Evolutionary conservation across 768 basidiomycete species (phyloP), one percentile per base, ranked within the genome.

Genomic region (Leccinum barrowsii): DNA sequence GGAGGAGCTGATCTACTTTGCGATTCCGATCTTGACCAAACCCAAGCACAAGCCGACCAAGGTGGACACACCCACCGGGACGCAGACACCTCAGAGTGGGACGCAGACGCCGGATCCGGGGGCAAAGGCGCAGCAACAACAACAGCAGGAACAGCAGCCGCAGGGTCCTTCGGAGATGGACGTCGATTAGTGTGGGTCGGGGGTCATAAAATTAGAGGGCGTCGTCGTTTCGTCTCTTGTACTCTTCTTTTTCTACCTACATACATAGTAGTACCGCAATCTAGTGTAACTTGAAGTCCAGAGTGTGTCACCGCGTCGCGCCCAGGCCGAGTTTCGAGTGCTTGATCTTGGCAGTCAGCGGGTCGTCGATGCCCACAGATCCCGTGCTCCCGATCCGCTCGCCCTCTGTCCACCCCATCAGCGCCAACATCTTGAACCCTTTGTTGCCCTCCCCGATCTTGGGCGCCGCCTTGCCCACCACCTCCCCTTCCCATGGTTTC

Each of bases 331-430:
- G 77, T 74, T 92, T 95, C 17, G 92, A 86, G 59, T 82, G 84
- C 75, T 95, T 97, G 71, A 95, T 87, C 52, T 93, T 82, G 12
- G 92, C 94, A 0, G 85, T 85, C 55, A 97, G 75, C 34, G 94
- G 94, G 5, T 74, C 84, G 24, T 87, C 85, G 55, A 96, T 72
- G 0, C 92, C 92, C 32, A 75, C 82, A 7, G 79, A 76, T 6
- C 62, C 59, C 1, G 73, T 67, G 0, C 81, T 77, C 5, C 94
- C 94, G 64, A 96, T 94, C 12, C 81, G 76, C 44, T 84, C 80
- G 0, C 94, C 94, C 65, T 93, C 90, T 3, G 82, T 70, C 94
- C 94, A 96, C 44, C 95, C 95, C 95, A 98, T 97, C 59, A 82
- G 78, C 15, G 87, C 85, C 61, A 98, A 70, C 84, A 98, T 83